Conservation (phyloP, 2,329 filamentous ascomycete species). For the Coleophoma crateriformis region DNA sequence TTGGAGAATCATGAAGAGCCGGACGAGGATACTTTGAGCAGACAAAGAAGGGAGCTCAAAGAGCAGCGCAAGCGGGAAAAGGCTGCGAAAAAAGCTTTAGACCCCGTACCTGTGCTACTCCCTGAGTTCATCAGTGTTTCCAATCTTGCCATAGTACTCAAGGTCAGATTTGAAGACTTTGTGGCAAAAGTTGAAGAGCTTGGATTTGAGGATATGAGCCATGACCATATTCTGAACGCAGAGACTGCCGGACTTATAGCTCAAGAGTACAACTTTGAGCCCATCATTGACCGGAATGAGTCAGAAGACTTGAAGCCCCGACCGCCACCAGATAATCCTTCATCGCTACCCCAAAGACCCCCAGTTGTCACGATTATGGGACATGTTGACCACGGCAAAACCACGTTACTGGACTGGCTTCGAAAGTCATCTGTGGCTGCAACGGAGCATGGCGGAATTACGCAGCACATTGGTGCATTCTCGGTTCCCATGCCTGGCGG, state of each 20-base stretch:
- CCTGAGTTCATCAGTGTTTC: conserved; percentile 91
- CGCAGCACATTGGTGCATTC: conserved; percentile 97
- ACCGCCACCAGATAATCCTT: conserved; percentile 62
- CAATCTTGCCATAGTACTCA: conserved; percentile 71
- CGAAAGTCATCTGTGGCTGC: conserved; percentile 89
- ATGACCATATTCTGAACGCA: conserved; percentile 81
- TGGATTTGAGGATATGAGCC: conserved; percentile 80
- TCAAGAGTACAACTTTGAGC: conserved; percentile 88
- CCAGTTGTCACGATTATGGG: conserved; percentile 99
- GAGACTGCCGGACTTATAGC: conserved; percentile 88
- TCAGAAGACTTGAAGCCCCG: conserved; percentile 66
- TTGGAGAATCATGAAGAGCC: conserved; percentile 22
- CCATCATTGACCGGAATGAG: conserved; percentile 64
- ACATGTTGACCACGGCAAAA: conserved; percentile 98
- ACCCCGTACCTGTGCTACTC: conserved; percentile 62
- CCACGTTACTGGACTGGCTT: conserved; percentile 88
- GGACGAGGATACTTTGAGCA: conserved; percentile 16
- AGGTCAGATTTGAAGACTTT: conserved; percentile 66
- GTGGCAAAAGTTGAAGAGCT: conserved; percentile 72
- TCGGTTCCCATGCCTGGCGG: conserved; percentile 82
- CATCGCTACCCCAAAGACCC: conserved; percentile 66
- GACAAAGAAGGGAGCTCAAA: conserved; percentile 32
- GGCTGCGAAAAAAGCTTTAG: conserved; percentile 33
- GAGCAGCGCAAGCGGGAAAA: conserved; percentile 32
- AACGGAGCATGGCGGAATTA: conserved; percentile 92